phyloP scores from a whole-genome alignment of 176 grass and related monocot species.

The Musa schizocarpa region DNA sequence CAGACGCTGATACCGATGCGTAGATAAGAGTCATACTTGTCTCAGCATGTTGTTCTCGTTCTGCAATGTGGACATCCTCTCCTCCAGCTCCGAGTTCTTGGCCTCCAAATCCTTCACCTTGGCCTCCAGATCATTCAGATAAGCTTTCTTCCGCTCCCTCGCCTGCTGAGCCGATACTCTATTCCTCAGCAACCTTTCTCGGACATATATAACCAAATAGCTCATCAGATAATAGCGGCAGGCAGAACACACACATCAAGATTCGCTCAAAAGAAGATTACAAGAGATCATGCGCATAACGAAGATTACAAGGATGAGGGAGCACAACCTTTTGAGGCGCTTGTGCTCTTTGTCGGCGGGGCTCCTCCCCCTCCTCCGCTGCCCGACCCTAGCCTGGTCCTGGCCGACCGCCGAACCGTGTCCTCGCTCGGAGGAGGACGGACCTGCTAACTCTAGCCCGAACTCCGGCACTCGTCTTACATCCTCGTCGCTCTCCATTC shows the following conservation, averaged over 20 bases:
- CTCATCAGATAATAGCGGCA: no score
- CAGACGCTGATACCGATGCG: no score
- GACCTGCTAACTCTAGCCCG: slow-evolving; percentile 34
- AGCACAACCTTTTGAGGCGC: slow-evolving; percentile 68
- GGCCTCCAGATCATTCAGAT: slow-evolving; percentile 65
- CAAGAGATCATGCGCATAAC: no score
- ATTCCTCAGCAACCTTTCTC: slow-evolving; percentile 63
- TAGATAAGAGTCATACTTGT: slow-evolving; percentile 31
- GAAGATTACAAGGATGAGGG: background rate
- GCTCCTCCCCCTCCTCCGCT: slow-evolving; percentile 43
- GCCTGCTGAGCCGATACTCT: slow-evolving; percentile 95
- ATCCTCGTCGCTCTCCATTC: slow-evolving; percentile 82
- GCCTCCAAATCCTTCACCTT: slow-evolving; percentile 74
- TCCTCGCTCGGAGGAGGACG: slow-evolving; percentile 46
- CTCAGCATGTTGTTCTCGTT: slow-evolving; percentile 94
- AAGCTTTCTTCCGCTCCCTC: slow-evolving; percentile 93
- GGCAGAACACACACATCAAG: no score
- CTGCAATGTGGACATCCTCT: slow-evolving; percentile 78
- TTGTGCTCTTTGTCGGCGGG: slow-evolving; percentile 89
- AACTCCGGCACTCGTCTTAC: slow-evolving; percentile 61
- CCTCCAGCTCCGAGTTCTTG: slow-evolving; percentile 83
- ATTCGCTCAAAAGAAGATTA: no score
- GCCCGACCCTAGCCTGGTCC: slow-evolving; percentile 24
- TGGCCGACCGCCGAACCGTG: slow-evolving; percentile 1
- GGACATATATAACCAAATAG: background rate